These are phyloP conservation scores for Ophidiomyces ophidiicola DNA, from an alignment of 2,329 filamentous ascomycete genomes.

Conservation along the genomic window DNA sequence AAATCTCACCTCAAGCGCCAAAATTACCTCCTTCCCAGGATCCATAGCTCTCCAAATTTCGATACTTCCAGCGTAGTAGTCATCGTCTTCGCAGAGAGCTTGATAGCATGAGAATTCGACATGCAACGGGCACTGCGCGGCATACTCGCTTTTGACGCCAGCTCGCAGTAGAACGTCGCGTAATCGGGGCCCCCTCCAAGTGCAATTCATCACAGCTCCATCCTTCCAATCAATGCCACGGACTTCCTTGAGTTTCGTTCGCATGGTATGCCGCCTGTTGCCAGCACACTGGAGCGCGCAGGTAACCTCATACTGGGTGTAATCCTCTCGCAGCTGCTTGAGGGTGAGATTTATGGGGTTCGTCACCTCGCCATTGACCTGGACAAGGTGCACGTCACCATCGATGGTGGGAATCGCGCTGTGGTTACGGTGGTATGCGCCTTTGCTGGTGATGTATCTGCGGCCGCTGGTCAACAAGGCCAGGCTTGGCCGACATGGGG, in stretches of 20 bases:
- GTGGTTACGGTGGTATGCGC: conserved; percentile 48
- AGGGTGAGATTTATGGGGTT: conserved; percentile 37
- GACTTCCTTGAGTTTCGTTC: conserved; percentile 47
- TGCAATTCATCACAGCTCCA: conserved; percentile 49
- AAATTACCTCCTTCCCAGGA: conserved; percentile 35
- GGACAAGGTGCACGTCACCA: conserved; percentile 32
- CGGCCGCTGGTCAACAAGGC: not conserved
- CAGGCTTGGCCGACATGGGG: too few species aligned
- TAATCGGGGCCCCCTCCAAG: conserved; percentile 44
- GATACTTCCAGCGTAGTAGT: conserved; percentile 48
- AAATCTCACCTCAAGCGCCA: conserved; percentile 38
- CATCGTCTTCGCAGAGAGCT: conserved; percentile 43
- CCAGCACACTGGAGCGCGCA: conserved; percentile 50
- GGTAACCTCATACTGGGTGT: conserved; percentile 44
- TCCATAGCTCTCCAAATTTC: conserved; percentile 37
- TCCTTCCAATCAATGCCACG: conserved; percentile 50
- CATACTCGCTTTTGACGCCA: conserved; percentile 26
- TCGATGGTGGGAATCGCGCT: conserved; percentile 41
- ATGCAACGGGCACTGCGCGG: conserved; percentile 28
- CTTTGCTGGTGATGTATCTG: conserved; percentile 41
- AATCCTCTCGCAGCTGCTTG: conserved; percentile 35
- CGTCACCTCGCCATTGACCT: conserved; percentile 40
- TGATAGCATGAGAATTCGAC: conserved; percentile 46
- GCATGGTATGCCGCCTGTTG: conserved; percentile 50
- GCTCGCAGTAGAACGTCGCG: conserved; percentile 41